A percentile compares a stretch with the other conserved stretches of the same genome.
These are phyloP conservation scores for Rhizopogon vinicolor DNA, from an alignment of 768 basidiomycete genomes.

Conservation along the genomic window DNA sequence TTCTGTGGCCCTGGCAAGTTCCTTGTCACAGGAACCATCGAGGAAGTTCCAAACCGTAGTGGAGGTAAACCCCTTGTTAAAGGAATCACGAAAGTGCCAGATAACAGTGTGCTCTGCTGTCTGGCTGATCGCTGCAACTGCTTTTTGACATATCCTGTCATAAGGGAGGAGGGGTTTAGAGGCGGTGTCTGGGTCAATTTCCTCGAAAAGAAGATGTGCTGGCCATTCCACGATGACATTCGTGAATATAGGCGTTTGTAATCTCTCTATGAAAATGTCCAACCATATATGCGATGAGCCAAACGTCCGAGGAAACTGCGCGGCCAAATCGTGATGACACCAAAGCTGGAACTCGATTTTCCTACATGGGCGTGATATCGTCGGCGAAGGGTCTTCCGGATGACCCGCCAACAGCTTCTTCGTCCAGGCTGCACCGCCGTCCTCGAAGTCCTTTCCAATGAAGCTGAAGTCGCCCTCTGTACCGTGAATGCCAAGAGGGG, in stretches of 20 bases:
- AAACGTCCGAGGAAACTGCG: neutral
- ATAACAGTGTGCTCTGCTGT: neutral
- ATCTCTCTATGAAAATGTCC: neutral
- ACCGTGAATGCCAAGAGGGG: slow-evolving; percentile 1
- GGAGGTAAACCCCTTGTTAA: neutral
- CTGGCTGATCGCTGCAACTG: neutral
- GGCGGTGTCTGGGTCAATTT: neutral
- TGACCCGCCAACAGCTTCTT: neutral
- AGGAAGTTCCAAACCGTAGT: neutral
- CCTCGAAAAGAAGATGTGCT: neutral
- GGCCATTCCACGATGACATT: neutral
- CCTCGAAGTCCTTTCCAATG: neutral
- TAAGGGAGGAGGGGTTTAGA: neutral
- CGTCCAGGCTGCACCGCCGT: neutral
- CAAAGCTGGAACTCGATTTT: slow-evolving; percentile 6
- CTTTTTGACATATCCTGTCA: neutral
- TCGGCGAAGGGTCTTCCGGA: neutral
- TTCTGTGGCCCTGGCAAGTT: neutral
- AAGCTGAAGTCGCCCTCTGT: slow-evolving; percentile 1
- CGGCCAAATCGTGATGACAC: neutral
- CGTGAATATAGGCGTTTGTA: neutral
- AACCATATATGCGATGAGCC: neutral
- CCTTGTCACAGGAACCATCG: neutral
- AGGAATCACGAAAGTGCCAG: neutral
- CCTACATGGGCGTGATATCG: neutral